phyloP scores from a whole-genome alignment of 2,329 filamentous ascomycete species.

The Apiospora malaysiana region DNA sequence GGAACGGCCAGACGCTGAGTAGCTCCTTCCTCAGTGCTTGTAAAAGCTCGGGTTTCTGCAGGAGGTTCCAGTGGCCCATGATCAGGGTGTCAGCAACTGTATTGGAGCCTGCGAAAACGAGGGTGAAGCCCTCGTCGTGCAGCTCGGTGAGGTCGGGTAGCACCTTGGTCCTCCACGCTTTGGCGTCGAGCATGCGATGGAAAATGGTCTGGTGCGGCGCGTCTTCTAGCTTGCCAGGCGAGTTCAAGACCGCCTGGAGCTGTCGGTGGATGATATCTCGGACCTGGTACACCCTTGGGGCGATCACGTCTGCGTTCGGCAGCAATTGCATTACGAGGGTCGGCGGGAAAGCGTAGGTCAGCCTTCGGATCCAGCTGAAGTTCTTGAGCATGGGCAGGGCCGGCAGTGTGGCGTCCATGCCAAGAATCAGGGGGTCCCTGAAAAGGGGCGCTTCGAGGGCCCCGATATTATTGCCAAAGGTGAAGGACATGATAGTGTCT shows the following conservation, averaged over 20 bases:
- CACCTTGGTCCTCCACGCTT: conserved; percentile 32
- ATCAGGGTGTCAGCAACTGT: conserved; percentile 10
- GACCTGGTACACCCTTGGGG: conserved; percentile 23
- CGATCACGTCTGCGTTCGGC: conserved; percentile 19
- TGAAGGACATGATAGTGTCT: conserved; percentile 14
- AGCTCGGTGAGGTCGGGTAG: conserved; percentile 30
- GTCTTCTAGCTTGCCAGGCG: conserved; percentile 23
- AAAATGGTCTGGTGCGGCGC: conserved; percentile 32
- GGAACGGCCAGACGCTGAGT: conserved; percentile 1
- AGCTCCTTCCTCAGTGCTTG: neutral
- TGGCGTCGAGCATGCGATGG: conserved; percentile 16
- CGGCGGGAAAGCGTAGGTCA: conserved; percentile 34
- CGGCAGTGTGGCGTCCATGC: conserved; percentile 14
- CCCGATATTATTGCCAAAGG: conserved; percentile 6
- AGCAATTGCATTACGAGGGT: conserved; percentile 31
- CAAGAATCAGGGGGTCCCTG: conserved; percentile 4
- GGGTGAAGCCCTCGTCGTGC: conserved; percentile 19
- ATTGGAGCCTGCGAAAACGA: conserved; percentile 7
- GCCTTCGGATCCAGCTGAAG: conserved; percentile 31
- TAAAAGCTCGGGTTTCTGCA: neutral
- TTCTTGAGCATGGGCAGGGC: conserved; percentile 4
- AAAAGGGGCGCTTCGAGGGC: conserved; percentile 5
- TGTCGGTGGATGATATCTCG: conserved; percentile 25
- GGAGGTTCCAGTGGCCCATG: conserved; percentile 3
- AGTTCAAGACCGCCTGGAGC: conserved; percentile 6